phyloP scores from a whole-genome alignment of 306 rosid genomes.

The Mucuna pruriens region DNA sequence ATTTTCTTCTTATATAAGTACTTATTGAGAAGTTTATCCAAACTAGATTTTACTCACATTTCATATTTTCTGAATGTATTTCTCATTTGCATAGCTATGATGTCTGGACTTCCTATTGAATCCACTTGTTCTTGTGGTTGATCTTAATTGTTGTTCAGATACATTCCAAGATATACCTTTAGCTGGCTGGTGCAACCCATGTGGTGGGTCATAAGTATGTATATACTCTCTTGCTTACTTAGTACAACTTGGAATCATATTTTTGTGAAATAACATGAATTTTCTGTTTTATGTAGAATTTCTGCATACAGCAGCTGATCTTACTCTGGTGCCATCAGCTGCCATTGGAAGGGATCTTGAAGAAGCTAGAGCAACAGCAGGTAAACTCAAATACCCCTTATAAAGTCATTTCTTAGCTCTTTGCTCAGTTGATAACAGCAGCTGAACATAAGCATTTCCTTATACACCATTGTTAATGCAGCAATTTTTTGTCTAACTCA shows the following conservation, averaged over 20 bases:
- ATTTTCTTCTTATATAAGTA: not conserved
- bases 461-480: not conserved
- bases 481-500: conserved; percentile 11
- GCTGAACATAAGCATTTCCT: not conserved
- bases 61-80: conserved; percentile 2
- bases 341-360: conserved; percentile 87
- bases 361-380: conserved; percentile 78
- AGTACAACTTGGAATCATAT: not conserved
- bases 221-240: conserved; percentile 26
- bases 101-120: conserved; percentile 16
- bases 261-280: conserved; percentile 34
- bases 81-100: conserved; percentile 6
- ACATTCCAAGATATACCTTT: conserved; percentile 97
- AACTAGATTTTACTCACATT: not conserved
- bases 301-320: conserved; percentile 93
- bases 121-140: conserved; percentile 13
- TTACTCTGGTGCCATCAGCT: conserved; percentile 93
- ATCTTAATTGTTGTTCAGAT: conserved; percentile 57
- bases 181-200: conserved; percentile 99
- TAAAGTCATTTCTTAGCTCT: not conserved
- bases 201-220: conserved; percentile 94
- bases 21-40: not conserved
- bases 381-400: conserved; percentile 48
- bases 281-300: conserved; percentile 65
- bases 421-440: not conserved